Conservation (phyloP, 2,329 filamentous ascomycete genomes). For the Zymoseptoria brevis region DNA sequence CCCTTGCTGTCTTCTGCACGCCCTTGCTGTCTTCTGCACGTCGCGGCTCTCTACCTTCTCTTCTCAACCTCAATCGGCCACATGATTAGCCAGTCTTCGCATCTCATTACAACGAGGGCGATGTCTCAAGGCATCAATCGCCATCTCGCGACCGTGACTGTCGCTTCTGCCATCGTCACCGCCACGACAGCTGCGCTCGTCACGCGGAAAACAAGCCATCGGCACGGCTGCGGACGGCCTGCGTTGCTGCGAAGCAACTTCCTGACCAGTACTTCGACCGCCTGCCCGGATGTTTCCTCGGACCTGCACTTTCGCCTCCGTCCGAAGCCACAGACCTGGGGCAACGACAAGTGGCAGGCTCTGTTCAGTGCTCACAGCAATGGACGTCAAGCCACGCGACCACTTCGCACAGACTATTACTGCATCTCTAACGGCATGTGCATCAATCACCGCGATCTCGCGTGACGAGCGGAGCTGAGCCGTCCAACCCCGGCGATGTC, state of each 20-base stretch:
- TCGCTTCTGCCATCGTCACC: no score
- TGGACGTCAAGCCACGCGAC: not conserved
- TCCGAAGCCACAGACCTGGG: not conserved
- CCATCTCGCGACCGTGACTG: no score
- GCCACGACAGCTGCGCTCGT: not conserved
- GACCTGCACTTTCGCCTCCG: not conserved
- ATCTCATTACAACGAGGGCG: no score
- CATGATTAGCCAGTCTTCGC: no score
- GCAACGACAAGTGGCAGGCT: not conserved
- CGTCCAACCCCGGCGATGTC: not conserved
- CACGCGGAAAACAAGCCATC: not conserved
- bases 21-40: not conserved
- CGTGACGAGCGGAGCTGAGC: not conserved
- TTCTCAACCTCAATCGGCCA: not conserved
- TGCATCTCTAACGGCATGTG: not conserved
- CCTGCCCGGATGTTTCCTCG: not conserved
- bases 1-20: not conserved
- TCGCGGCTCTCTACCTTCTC: not conserved
- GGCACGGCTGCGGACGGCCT: not conserved
- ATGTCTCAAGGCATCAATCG: no score
- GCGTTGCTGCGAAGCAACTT: not conserved
- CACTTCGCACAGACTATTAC: not conserved
- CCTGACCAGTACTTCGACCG: not conserved
- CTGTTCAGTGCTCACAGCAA: not conserved
- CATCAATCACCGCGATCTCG: not conserved